Evolutionary conservation across 163 green algal genomes (phyloP), one percentile per base, ranked within the genome.

Genomic region (Scenedesmus sp.): DNA sequence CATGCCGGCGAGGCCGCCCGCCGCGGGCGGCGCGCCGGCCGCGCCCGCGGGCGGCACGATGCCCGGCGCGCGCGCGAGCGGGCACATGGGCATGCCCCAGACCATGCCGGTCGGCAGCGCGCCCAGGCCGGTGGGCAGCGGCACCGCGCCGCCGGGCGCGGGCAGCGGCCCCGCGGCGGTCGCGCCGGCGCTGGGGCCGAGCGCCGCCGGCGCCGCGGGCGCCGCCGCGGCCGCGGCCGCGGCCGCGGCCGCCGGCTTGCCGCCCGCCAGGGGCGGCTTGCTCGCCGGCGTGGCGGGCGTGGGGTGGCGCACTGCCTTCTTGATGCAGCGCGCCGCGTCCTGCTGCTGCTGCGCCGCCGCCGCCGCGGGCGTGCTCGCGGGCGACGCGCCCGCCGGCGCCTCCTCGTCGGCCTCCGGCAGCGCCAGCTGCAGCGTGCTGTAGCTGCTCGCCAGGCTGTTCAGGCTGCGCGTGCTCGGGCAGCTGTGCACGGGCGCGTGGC

Each of bases 1-100:
- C 70, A 75, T 75, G 7, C 62, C 18, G 28, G 36, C 22, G 1
- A 65, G 7, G 11, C 57, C 51, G 20, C 51, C 36, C 31, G 53
- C 69, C 44, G 24, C 33, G 33, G 33, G 66, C 31, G 26, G 14
- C 50, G 22, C 64, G 50, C n/a, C 53, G n/a, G 34, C 10, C n/a
- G 47, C 4, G 47, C 26, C 47, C 20, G 26, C 39, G 18, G 78
- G 70, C 20, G 78, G 78, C 22, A 78, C 75, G 63, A 84, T 84
- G 70, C 78, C 78, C 20, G 78, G 78, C n/a, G 78, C 78, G 4
- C 74, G 70, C 28, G 63, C 78, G 22, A 80, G 60, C 22, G 78
- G 62, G 77, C 64, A 79, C 67, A 85, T 80, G 20, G 79, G 71
- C 71, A 85, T 74, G 22, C 79, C 79, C 79, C 79, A 85, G 1